A percentile compares a stretch with the other conserved stretches of the same genome.
Conservation (phyloP, 805 yeast genomes). For the Teunomyces barrocoloradensis region DNA sequence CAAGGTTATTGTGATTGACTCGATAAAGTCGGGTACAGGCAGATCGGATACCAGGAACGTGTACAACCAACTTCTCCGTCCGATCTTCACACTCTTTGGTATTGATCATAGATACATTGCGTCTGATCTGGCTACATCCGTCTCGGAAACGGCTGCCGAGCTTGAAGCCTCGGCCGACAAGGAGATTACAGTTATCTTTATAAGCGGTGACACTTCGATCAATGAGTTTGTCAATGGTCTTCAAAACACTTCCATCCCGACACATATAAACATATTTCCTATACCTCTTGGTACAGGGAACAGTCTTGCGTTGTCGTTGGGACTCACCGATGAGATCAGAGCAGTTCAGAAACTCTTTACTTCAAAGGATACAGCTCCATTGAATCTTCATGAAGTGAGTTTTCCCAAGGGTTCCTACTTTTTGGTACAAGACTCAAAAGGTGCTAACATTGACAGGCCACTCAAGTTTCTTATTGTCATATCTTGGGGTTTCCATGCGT, state of each 20-base stretch:
- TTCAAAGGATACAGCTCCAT: constrained; percentile 23
- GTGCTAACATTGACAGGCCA: constrained; percentile 12
- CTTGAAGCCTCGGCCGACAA: constrained; percentile 16
- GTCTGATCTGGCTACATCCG: constrained; percentile 41
- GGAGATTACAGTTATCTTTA: constrained; percentile 48
- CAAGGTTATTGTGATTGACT: constrained; percentile 39
- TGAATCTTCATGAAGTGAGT: constrained; percentile 43
- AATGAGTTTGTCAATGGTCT: constrained; percentile 68
- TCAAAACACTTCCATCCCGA: constrained; percentile 5
- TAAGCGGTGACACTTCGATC: constrained; percentile 87
- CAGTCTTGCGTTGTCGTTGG: constrained; percentile 66
- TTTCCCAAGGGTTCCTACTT: constrained; percentile 38
- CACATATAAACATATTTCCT: constrained; percentile 25
- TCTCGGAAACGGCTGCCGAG: constrained; percentile 36
- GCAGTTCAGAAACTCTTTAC: constrained; percentile 39
- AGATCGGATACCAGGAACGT: constrained; percentile 29
- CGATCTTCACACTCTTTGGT: constrained; percentile 41
- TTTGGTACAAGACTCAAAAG: constrained; percentile 18
- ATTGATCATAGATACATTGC: constrained; percentile 39
- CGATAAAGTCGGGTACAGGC: constrained; percentile 49
- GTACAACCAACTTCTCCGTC: constrained; percentile 43
- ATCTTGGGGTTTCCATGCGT: constrained; percentile 86
- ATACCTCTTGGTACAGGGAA: constrained; percentile 89
- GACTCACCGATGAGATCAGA: constrained; percentile 22
- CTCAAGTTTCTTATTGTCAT: constrained; percentile 58